phyloP scores from a whole-genome alignment of 73 alveolate genomes.

The Stentor roeselii region DNA sequence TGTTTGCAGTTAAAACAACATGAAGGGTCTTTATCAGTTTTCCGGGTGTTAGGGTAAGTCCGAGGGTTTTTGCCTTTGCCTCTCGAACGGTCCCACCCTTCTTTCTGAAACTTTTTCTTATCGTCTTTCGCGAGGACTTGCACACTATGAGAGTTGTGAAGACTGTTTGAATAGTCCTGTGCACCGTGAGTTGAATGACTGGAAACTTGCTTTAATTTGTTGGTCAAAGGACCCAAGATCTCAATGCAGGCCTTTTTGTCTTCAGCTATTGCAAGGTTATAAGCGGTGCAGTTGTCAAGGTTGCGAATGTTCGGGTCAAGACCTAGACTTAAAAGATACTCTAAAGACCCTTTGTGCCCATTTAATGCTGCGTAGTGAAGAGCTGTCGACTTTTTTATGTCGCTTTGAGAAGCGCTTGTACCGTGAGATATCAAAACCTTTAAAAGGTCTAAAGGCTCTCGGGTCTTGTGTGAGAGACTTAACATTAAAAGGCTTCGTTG shows the following conservation, averaged over 20 bases:
- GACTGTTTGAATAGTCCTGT: background rate
- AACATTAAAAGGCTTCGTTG: background rate
- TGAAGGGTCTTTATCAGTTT: background rate
- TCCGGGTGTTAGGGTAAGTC: too few species aligned
- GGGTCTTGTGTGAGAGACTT: background rate
- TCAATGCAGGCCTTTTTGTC: background rate
- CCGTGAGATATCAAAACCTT: background rate
- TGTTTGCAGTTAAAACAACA: background rate
- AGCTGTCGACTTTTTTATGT: background rate
- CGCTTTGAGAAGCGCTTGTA: background rate
- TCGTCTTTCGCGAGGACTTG: background rate
- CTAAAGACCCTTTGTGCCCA: background rate
- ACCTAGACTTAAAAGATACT: background rate
- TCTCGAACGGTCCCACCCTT: background rate
- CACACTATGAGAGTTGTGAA: too few species aligned
- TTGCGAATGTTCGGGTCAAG: background rate
- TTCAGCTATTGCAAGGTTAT: background rate
- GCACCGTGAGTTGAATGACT: background rate
- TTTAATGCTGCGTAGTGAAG: constrained; percentile 15
- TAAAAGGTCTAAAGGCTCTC: background rate
- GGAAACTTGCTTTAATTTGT: background rate
- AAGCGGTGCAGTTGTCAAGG: background rate
- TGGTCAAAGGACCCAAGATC: background rate
- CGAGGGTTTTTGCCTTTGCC: background rate
- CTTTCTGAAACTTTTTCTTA: background rate